These are phyloP conservation scores for Microdochium paspali DNA, from an alignment of 2,329 filamentous ascomycete genomes.

Conservation along the genomic window DNA sequence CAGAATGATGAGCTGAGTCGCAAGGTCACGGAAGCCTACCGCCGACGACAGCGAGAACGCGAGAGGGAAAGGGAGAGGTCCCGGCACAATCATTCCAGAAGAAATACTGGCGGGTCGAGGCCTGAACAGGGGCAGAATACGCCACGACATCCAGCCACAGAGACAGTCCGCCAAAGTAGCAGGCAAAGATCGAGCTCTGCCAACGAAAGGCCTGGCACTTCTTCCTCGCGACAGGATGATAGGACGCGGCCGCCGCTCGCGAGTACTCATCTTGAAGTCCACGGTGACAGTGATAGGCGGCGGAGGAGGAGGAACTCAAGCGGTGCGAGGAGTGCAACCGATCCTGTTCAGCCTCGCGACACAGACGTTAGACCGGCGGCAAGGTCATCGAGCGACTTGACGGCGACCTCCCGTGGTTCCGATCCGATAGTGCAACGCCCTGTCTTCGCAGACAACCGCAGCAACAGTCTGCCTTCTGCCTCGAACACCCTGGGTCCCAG, in stretches of 20 bases:
- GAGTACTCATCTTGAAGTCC: constrained; percentile 38
- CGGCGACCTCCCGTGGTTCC: constrained; percentile 28
- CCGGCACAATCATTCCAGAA: constrained; percentile 36
- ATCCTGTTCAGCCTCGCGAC: constrained; percentile 31
- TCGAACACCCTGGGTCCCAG: constrained; percentile 18
- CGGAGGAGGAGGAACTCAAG: constrained; percentile 42
- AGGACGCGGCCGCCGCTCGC: constrained; percentile 41
- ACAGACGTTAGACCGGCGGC: constrained; percentile 39
- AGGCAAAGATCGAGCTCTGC: constrained; percentile 19
- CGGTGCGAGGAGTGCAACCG: constrained; percentile 43
- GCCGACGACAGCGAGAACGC: constrained; percentile 67
- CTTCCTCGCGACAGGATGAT: constrained; percentile 33
- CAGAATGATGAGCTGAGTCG: constrained; percentile 88
- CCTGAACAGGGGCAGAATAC: constrained; percentile 16
- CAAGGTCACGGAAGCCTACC: constrained; percentile 81
- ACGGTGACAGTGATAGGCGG: constrained; percentile 32
- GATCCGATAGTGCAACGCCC: constrained; percentile 28
- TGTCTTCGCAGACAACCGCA: constrained; percentile 31
- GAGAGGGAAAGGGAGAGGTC: too few relatives aligned
- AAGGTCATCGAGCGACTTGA: constrained; percentile 58
- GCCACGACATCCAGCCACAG: constrained; percentile 14
- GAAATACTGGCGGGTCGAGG: constrained; percentile 27
- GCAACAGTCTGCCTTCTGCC: constrained; percentile 23
- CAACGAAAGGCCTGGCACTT: constrained; percentile 23
- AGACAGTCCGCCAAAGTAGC: constrained; percentile 14